Percentiles rank a stretch among this genome's conserved stretches.
phyloP scores from a whole-genome alignment of 2,329 filamentous ascomycete genomes.

The Mycosphaerella sp. region DNA sequence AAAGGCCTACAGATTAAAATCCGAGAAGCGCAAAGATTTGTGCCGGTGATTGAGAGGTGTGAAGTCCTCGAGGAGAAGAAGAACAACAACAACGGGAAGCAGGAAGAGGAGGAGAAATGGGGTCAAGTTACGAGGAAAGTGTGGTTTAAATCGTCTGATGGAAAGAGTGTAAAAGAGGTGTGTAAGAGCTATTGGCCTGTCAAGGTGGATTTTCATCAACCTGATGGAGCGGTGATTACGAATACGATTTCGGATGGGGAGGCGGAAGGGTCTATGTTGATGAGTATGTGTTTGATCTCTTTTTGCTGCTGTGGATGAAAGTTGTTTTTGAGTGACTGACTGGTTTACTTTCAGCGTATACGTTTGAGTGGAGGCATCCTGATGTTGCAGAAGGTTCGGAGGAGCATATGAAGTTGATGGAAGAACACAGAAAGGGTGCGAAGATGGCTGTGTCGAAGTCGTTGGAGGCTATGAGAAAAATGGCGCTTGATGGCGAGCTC shows the following conservation, averaged over 20 bases:
- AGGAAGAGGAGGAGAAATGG: too few species aligned
- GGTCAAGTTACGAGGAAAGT: constrained; percentile 33
- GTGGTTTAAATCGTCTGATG: constrained; percentile 34
- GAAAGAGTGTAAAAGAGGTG: constrained; percentile 34
- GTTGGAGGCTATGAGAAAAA: constrained; percentile 40
- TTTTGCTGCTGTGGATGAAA: too few species aligned
- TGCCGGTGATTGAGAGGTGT: constrained; percentile 39
- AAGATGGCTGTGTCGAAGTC: constrained; percentile 40
- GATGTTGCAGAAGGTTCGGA: constrained; percentile 34
- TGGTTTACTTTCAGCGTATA: constrained; percentile 30
- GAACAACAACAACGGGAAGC: constrained; percentile 13
- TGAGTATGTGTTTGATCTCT: constrained; percentile 28
- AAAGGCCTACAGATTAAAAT: constrained; percentile 43
- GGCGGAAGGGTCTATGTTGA: constrained; percentile 30
- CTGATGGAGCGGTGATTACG: constrained; percentile 39
- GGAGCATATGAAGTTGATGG: constrained; percentile 30
- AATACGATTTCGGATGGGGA: constrained; percentile 41
- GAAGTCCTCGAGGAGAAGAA: constrained; percentile 37
- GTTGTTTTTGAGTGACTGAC: neutral
- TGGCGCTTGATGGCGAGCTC: constrained; percentile 32
- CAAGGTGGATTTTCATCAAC: constrained; percentile 45
- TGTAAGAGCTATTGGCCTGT: constrained; percentile 36
- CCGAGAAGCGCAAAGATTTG: constrained; percentile 42
- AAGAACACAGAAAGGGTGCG: constrained; percentile 29
- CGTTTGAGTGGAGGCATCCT: constrained; percentile 39